Conservation (phyloP, 768 basidiomycete genomes). For the Collybiopsis luxurians region DNA sequence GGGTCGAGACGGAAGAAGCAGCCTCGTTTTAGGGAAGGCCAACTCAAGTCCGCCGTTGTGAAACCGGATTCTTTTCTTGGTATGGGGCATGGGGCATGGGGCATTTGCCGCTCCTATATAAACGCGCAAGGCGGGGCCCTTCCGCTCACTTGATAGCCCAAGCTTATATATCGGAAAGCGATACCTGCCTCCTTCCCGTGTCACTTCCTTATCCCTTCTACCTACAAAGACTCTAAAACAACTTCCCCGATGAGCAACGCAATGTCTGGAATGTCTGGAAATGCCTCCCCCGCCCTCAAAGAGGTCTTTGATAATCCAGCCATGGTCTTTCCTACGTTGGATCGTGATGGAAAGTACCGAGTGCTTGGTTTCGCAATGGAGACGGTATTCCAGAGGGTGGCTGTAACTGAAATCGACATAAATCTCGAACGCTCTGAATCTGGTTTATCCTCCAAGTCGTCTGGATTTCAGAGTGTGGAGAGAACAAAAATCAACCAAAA, state of each 20-base stretch:
- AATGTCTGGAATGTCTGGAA: constrained; percentile 2
- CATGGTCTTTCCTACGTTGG: neutral
- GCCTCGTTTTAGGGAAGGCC: neutral
- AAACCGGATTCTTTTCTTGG: no score
- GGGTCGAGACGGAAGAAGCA: neutral
- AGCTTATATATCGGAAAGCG: no score
- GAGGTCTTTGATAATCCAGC: neutral
- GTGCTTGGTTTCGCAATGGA: constrained; percentile 2
- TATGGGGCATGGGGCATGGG: no score
- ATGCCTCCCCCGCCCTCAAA: neutral
- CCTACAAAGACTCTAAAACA: no score
- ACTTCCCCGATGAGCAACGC: neutral
- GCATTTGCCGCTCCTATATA: no score
- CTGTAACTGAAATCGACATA: neutral
- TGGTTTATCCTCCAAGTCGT: no score
- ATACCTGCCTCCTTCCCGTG: no score
- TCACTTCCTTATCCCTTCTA: neutral
- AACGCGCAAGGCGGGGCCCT: no score
- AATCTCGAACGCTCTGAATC: no score
- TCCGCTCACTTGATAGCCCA: no score
- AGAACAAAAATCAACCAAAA: no score
- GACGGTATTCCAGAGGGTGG: neutral
- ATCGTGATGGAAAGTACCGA: neutral
- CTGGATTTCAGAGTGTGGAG: no score
- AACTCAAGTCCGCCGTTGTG: neutral